phyloP scores from a whole-genome alignment of 352 stramenopile species.

The Pythium volutum region DNA sequence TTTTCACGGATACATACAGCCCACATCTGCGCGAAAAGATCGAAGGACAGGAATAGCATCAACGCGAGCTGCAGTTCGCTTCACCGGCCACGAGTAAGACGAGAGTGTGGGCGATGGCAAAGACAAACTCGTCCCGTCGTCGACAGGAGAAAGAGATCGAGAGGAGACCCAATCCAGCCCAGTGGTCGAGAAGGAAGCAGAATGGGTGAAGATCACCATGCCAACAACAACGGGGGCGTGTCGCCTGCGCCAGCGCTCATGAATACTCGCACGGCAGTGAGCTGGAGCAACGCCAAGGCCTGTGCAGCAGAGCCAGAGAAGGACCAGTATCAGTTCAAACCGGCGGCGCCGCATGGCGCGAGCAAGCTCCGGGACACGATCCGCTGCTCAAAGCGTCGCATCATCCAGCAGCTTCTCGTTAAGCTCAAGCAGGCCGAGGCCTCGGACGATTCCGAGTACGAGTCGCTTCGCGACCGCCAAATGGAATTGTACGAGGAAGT shows the following conservation, averaged over 20 bases:
- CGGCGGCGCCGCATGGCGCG: conserved; percentile 3
- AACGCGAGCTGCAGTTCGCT: no score
- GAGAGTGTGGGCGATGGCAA: not conserved
- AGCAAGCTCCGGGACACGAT: conserved; percentile 33
- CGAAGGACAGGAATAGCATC: conserved; percentile 1
- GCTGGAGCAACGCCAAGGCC: conserved; percentile 25
- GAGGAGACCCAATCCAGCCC: not conserved
- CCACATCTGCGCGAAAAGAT: no score
- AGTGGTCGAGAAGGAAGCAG: not conserved
- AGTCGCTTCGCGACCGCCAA: conserved; percentile 29
- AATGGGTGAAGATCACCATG: conserved; percentile 17
- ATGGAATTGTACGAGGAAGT: conserved; percentile 32
- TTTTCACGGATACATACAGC: not conserved
- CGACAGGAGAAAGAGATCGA: not conserved
- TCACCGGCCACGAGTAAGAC: not conserved
- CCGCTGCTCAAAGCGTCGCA: conserved; percentile 38
- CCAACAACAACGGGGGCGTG: conserved; percentile 3
- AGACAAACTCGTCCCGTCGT: not conserved
- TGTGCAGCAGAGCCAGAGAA: conserved; percentile 10
- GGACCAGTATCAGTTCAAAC: conserved; percentile 22
- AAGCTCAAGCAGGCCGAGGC: conserved; percentile 39
- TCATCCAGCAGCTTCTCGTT: conserved; percentile 45
- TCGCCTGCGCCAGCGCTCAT: not conserved
- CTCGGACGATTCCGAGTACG: conserved; percentile 42
- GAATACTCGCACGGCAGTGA: conserved; percentile 14